Evolutionary conservation across 805 yeast species (phyloP).

Genomic region (Ogataea pignaliae): DNA sequence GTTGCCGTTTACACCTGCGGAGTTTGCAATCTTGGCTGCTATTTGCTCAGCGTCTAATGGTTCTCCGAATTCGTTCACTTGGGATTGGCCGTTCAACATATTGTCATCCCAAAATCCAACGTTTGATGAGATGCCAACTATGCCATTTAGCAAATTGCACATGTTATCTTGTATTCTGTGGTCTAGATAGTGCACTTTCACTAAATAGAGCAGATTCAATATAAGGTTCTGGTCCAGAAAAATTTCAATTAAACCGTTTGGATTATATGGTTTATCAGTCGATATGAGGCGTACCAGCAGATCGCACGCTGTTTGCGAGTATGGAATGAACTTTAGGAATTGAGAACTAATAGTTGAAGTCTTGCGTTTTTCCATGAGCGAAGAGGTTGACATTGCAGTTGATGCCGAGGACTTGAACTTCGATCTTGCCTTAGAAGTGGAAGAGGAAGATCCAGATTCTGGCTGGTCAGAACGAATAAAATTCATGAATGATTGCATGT

Average conservation of each 20-base stretch:
- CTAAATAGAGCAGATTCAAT: conserved; percentile 65
- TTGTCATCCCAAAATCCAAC: conserved; percentile 31
- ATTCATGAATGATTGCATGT: conserved; percentile 68
- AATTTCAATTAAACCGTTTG: conserved; percentile 79
- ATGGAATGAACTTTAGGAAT: conserved; percentile 68
- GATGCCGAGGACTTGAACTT: too few species aligned
- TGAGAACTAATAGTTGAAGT: conserved; percentile 55
- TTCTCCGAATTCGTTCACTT: conserved; percentile 53
- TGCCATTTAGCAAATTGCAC: conserved; percentile 84
- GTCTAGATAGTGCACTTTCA: conserved; percentile 30
- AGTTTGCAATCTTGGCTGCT: conserved; percentile 3
- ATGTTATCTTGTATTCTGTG: conserved; percentile 33
- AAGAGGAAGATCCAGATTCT: background rate
- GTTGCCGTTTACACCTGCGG: conserved; percentile 31
- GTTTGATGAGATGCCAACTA: conserved; percentile 50
- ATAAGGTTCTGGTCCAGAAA: conserved; percentile 70
- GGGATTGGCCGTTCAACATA: conserved; percentile 9
- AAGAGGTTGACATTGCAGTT: too few species aligned
- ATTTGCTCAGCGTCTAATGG: conserved; percentile 47
- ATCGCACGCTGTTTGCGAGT: conserved; percentile 88
- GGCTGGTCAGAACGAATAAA: conserved; percentile 51
- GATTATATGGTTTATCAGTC: conserved; percentile 82
- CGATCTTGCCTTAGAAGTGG: too few species aligned
- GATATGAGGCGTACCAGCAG: conserved; percentile 80
- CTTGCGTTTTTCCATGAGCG: background rate